Base-by-base conservation (phyloP, 129 eudicot species). In the Calendula officinalis region DNA sequence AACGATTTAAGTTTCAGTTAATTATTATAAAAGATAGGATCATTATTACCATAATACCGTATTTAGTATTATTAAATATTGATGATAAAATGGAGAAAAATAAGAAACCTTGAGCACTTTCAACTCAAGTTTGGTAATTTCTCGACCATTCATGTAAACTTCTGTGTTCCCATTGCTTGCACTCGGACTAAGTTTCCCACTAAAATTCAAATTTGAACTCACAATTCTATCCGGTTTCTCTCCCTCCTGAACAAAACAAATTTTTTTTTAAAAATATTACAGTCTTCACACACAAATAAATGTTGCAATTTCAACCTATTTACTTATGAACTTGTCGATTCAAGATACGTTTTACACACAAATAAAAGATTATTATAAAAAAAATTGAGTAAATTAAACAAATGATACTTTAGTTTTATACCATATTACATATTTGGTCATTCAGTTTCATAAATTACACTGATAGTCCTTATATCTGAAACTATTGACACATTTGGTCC, bases 141-240 rank as follows among this genome's bases (percentile, higher is more conserved):
- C 95, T 65, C 99, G 84, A 11, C 99, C 99, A 66, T 94, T 94
- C 49, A 94, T 83, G 77, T 83, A 94, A 58, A 94, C 99, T 77
- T 87, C 86, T 14, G 99, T 94, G 75, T 77, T 86, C 43, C 99
- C 99, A 45, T 83, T 88, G 83, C 99, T 94, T 10, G 99, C 97
- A 44, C 73, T 70, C 38, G 95, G 92, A 75, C 84, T 86, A 47
- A 94, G 92, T 80, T 94, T 94, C 61, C 99, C 99, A 0, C 92
- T 81, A 66, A 94, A 94, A 81, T 76, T 94, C 54, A 94, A 80
- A 69, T 94, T 94, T 39, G 99, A 94, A 74, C 99, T 94, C 73
- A 94, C 81, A 66, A 94, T 62, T 74, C 88, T 81, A 68, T 94
- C 95, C 11, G 99, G 99, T 74, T 85, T 88, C 46, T 83, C 94